phyloP scores from a whole-genome alignment of 2,329 filamentous ascomycete genomes.

The Trichothecium roseum region DNA sequence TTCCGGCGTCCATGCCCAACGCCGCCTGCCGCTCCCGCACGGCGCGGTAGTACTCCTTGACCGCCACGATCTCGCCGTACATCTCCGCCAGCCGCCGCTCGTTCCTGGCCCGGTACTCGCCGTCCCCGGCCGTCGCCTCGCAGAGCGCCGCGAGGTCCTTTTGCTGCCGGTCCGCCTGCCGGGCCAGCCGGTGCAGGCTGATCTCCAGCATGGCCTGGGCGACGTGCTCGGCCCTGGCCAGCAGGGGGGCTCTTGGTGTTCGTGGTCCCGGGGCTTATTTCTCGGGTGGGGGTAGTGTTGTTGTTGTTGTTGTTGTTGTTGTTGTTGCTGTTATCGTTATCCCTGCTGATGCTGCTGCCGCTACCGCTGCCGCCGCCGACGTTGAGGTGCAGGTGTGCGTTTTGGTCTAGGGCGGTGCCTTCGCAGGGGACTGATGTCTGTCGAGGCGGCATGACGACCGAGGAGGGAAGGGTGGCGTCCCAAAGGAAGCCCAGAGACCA shows the following conservation, averaged over 20 bases:
- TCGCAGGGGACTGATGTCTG: too few species aligned
- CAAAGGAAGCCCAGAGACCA: too few species aligned
- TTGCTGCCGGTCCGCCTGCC: conserved; percentile 17
- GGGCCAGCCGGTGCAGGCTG: conserved; percentile 16
- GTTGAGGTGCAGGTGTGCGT: too few species aligned
- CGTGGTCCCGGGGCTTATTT: too few species aligned
- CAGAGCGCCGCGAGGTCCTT: conserved; percentile 17
- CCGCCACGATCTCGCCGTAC: conserved; percentile 18
- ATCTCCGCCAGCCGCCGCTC: conserved; percentile 17
- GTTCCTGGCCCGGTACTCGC: conserved; percentile 16
- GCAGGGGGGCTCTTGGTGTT: too few species aligned
- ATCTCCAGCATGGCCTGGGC: conserved; percentile 26
- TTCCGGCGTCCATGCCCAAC: conserved; percentile 9
- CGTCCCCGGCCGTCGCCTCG: conserved; percentile 13
- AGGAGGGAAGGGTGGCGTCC: too few species aligned
- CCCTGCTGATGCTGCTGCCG: neutral
- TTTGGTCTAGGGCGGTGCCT: too few species aligned
- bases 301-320: neutral
- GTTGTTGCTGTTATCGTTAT: neutral
- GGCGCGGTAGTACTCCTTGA: conserved; percentile 13
- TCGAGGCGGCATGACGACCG: too few species aligned
- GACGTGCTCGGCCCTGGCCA: conserved; percentile 18
- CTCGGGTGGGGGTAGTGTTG: too few species aligned
- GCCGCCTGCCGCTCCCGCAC: conserved; percentile 5
- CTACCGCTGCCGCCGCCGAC: too few species aligned